These are phyloP conservation scores for Phycomyces nitens DNA, from an alignment of 192 early-diverging fungal genomes.

Conservation along the genomic window DNA sequence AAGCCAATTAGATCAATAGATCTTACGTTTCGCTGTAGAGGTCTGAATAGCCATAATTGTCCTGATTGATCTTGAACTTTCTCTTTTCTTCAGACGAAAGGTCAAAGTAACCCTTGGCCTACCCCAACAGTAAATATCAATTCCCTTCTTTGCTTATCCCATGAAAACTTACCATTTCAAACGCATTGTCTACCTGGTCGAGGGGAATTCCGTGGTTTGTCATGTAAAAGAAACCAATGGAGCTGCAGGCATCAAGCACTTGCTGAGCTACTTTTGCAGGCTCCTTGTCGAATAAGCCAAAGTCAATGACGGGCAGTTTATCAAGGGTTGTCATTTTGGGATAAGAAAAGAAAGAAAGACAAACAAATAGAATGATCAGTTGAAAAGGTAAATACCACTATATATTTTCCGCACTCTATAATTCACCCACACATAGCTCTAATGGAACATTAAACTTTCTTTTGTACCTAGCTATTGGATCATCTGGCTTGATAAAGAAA, in stretches of 20 bases:
- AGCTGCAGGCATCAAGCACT: conserved; percentile 44
- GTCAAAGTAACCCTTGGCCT: conserved; percentile 53
- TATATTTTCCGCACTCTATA: no score
- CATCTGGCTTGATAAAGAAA: no score
- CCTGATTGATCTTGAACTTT: conserved; percentile 34
- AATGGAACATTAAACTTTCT: no score
- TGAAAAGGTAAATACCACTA: no score
- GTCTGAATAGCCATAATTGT: conserved; percentile 52
- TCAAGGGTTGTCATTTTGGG: background rate
- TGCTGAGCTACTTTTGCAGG: conserved; percentile 40
- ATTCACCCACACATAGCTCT: no score
- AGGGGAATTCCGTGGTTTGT: conserved; percentile 57
- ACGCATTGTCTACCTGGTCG: conserved; percentile 45
- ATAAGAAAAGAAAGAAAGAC: background rate
- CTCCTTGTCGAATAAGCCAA: conserved; percentile 45
- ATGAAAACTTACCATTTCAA: conserved; percentile 44
- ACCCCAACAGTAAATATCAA: no score
- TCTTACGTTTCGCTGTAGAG: conserved; percentile 54
- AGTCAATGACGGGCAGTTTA: conserved; percentile 61
- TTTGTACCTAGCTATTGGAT: no score
- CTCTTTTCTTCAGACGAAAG: conserved; percentile 42
- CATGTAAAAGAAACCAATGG: conserved; percentile 61
- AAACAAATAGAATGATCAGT: no score
- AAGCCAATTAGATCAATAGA: background rate
- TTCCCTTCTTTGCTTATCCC: no score